Conservation (phyloP, 306 rosid genomes). For the Alnus glutinosa region DNA sequence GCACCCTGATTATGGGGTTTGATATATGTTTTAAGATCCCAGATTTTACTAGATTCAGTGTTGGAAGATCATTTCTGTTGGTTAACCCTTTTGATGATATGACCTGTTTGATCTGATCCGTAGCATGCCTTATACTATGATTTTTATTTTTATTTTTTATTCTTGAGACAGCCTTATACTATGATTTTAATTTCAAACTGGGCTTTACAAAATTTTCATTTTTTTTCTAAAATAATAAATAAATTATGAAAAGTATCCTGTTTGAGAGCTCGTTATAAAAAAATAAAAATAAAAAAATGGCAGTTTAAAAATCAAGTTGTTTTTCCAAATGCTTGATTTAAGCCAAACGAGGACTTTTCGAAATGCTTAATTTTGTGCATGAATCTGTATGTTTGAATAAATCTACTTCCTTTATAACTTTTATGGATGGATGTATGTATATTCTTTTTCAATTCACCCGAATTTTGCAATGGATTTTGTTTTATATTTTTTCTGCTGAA, state of each 20-base stretch:
- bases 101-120: background rate
- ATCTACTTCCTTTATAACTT: background rate
- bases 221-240: too few relatives aligned
- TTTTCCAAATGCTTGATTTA: background rate
- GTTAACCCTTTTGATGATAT: background rate
- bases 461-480: background rate
- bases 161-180: too few relatives aligned
- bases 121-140: background rate
- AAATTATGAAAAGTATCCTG: too few relatives aligned
- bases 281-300: too few relatives aligned
- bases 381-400: background rate
- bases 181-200: background rate
- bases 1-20: background rate
- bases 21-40: slow-evolving; percentile 4
- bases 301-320: background rate
- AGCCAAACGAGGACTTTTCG: background rate
- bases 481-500: background rate
- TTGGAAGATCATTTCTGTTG: background rate
- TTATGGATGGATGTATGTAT: background rate
- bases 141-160: background rate
- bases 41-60: background rate
- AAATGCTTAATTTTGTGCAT: background rate
- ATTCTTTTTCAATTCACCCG: background rate
- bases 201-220: background rate
- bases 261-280: too few relatives aligned